Conservation (phyloP, 805 yeast species). For the Metschnikowia noctiluminum region DNA sequence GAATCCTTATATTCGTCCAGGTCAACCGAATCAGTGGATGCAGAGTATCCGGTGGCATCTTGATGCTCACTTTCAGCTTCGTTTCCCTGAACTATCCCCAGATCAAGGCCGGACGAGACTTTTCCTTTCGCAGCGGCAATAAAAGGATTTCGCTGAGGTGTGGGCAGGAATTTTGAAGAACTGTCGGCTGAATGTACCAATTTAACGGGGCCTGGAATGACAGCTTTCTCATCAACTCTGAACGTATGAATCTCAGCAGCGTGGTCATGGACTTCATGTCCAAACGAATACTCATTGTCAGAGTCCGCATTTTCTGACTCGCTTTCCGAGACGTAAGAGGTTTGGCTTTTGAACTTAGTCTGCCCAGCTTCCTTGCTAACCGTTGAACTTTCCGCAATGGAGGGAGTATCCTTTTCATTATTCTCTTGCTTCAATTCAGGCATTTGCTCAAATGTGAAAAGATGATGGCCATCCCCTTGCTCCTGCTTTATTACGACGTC, state of each 20-base stretch:
- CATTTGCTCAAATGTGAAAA: background rate
- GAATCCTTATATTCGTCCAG: slow-evolving; percentile 16
- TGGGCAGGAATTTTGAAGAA: background rate
- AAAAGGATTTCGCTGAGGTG: background rate
- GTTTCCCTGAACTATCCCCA: background rate
- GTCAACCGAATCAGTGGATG: slow-evolving; percentile 1
- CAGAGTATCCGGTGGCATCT: background rate
- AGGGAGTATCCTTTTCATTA: too few species aligned
- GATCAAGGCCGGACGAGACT: background rate
- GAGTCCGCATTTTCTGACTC: background rate
- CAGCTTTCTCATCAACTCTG: slow-evolving; percentile 8
- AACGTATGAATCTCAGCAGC: slow-evolving; percentile 5
- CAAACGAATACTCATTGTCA: background rate
- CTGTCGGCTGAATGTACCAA: slow-evolving; percentile 8
- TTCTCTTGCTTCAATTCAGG: background rate
- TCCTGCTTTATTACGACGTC: background rate
- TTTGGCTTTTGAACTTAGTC: background rate
- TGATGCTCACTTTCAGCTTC: slow-evolving; percentile 5
- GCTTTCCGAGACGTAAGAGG: background rate
- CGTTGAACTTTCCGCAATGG: background rate
- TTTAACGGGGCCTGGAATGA: slow-evolving; percentile 11
- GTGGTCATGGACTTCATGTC: slow-evolving; percentile 3
- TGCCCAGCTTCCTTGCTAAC: background rate
- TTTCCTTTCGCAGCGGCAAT: too few species aligned
- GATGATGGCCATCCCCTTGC: background rate